Evolutionary conservation across 352 stramenopile genomes (phyloP), one percentile per base, ranked within the genome.

Genomic region (Pythium brassicae): DNA sequence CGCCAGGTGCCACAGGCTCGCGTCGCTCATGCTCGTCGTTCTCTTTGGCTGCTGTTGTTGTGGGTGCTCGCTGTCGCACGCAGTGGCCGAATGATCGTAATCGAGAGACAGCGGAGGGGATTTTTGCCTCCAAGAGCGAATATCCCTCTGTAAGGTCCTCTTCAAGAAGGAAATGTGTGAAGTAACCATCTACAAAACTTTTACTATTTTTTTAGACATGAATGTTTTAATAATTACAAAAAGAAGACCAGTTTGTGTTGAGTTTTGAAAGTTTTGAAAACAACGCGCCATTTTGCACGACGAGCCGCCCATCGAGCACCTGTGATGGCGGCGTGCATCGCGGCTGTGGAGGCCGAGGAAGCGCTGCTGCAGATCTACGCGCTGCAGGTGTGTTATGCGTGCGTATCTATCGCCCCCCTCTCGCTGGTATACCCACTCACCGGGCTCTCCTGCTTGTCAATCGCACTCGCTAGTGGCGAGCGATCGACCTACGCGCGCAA

Each of bases 1-100:
- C 10, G 83, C 78, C 34, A 95, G 55, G 55, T 92, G 82, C 74
- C 79, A 93, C 57, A 94, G 70, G 59, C 66, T 70, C 43, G 64
- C 71, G 65, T 87, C 78, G 58, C 66, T 69, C 70, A 67, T 72
- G 10, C 34, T 66, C 12, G 0, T n/a, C 17, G 10, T 37, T 37
- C 32, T 34, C 12, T 53, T 26, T 8, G 10, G 9, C 4, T 8
- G 26, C 23, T 59, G 6, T 26, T 52, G 26, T 19, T 46, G 26
- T 6, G 22, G 26, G 50, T 45, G 22, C 40, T 58, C 34, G 46
- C 56, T 57, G 40, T 45, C n/a, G 19, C n/a, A 45, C 40, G 40
- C 42, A 47, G 42, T 47, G n/a, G 11, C 4, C 42, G 22, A 27
- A 47, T 47, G 53, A 53, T 53, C 46, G 26, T 25, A 35, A 23